phyloP scores from a whole-genome alignment of 2,329 filamentous ascomycete genomes.

The Talaromyces atroroseus region DNA sequence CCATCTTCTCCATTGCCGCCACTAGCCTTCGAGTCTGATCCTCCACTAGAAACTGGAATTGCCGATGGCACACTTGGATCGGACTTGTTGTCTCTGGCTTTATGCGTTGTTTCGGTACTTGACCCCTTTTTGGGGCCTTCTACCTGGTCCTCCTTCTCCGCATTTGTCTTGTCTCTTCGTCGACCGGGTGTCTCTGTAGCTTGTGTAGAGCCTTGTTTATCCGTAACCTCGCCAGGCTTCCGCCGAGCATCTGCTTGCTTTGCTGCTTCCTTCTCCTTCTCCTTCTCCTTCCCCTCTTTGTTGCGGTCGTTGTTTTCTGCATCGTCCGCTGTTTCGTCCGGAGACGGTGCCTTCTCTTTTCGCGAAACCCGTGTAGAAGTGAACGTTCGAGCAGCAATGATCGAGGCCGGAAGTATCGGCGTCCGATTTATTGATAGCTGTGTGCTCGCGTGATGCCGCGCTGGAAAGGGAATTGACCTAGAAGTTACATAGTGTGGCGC shows the following conservation, averaged over 20 bases:
- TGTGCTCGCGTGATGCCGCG: constrained; percentile 28
- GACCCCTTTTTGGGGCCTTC: constrained; percentile 39
- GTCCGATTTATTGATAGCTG: constrained; percentile 23
- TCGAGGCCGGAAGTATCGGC: constrained; percentile 21
- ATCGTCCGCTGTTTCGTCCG: constrained; percentile 33
- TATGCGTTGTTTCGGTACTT: constrained; percentile 26
- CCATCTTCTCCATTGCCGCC: constrained; percentile 56
- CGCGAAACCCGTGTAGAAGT: constrained; percentile 44
- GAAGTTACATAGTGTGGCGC: constrained; percentile 38
- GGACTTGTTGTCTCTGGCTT: constrained; percentile 40
- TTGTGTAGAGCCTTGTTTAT: constrained; percentile 27
- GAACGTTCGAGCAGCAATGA: constrained; percentile 35
- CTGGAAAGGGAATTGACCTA: constrained; percentile 26
- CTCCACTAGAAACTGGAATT: constrained; percentile 32
- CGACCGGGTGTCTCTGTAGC: constrained; percentile 25
- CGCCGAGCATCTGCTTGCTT: constrained; percentile 37
- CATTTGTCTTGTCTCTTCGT: constrained; percentile 35
- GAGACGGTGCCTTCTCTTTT: constrained; percentile 53
- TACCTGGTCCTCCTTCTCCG: constrained; percentile 29
- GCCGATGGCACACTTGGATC: constrained; percentile 46
- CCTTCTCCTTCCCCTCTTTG: constrained; percentile 31
- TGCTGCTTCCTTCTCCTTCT: constrained; percentile 24
- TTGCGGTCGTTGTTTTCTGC: constrained; percentile 42
- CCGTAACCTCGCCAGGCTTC: constrained; percentile 34
- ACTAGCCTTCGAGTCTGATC: constrained; percentile 46